Percentiles rank a stretch among this genome's conserved stretches.
These are phyloP conservation scores for Xylariaceae sp. DNA, from an alignment of 2,329 filamentous ascomycete genomes.

Conservation along the genomic window DNA sequence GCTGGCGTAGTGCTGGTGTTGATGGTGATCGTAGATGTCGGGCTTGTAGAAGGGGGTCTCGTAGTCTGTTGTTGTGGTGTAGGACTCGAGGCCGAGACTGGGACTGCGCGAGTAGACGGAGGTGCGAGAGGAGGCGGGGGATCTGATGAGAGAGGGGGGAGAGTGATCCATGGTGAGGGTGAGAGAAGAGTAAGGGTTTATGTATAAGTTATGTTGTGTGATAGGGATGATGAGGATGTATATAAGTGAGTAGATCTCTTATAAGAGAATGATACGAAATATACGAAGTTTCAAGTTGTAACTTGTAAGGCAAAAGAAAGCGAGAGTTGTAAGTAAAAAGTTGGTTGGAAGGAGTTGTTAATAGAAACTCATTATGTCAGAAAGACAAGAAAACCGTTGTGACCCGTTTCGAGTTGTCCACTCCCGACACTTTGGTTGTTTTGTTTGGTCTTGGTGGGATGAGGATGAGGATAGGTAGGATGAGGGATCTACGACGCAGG, in stretches of 20 bases:
- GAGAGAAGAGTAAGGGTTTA: slow-evolving; percentile 5
- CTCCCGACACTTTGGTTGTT: background rate
- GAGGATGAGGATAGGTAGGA: background rate
- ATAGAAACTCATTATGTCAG: slow-evolving; percentile 17
- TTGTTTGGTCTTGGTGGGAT: slow-evolving; percentile 2
- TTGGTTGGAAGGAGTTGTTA: background rate
- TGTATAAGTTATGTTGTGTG: slow-evolving; percentile 3
- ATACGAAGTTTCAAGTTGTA: too few species aligned
- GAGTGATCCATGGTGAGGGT: slow-evolving; percentile 42
- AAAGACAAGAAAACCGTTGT: slow-evolving; percentile 1
- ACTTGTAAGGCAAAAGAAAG: too few species aligned
- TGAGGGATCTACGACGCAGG: slow-evolving; percentile 1
- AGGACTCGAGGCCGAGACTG: slow-evolving; percentile 39
- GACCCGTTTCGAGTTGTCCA: too few species aligned
- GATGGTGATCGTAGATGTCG: slow-evolving; percentile 35
- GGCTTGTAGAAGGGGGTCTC: slow-evolving; percentile 41
- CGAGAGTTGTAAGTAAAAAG: too few species aligned
- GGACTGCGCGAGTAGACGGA: slow-evolving; percentile 41
- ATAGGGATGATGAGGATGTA: background rate
- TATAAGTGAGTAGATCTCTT: too few species aligned
- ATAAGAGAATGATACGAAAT: too few species aligned
- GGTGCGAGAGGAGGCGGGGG: slow-evolving; percentile 40
- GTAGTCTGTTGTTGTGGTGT: slow-evolving; percentile 38
- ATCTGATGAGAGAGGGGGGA: slow-evolving; percentile 44
- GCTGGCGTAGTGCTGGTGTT: background rate